Evolutionary conservation across 768 basidiomycete genomes (phyloP).

Genomic region (Tylopilus rubrobrunneus): DNA sequence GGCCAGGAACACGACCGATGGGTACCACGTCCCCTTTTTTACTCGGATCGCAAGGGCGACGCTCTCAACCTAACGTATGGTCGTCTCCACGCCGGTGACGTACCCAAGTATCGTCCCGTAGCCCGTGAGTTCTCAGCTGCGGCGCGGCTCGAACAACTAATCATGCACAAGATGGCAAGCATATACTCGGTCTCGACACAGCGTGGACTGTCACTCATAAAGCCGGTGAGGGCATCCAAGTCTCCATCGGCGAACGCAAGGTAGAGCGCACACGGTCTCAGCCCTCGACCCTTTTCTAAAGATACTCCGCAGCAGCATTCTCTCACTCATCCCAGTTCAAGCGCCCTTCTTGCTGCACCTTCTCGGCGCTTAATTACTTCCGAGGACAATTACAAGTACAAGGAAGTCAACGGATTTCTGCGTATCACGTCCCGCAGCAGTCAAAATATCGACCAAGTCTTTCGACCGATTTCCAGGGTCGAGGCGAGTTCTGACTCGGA

Average conservation of each 20-base stretch:
- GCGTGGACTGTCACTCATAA: slow-evolving; percentile 44
- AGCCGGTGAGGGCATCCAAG: slow-evolving; percentile 64
- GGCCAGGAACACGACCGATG: slow-evolving; percentile 20
- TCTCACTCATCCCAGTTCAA: slow-evolving; percentile 55
- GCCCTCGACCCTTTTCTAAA: slow-evolving; percentile 4
- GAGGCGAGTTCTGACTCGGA: slow-evolving; percentile 33
- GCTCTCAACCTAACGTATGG: slow-evolving; percentile 63
- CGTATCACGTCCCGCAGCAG: slow-evolving; percentile 46
- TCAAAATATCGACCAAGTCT: slow-evolving; percentile 36
- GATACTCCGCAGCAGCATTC: slow-evolving; percentile 37
- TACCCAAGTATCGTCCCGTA: slow-evolving; percentile 63
- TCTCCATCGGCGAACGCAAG: slow-evolving; percentile 45
- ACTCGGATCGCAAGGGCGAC: slow-evolving; percentile 67
- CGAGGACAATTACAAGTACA: slow-evolving; percentile 42
- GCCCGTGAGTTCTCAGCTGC: slow-evolving; percentile 42
- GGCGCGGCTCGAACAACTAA: slow-evolving; percentile 40
- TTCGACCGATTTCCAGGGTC: slow-evolving; percentile 46
- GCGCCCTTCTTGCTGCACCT: slow-evolving; percentile 49
- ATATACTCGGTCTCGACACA: slow-evolving; percentile 58
- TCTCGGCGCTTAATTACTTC: slow-evolving; percentile 44
- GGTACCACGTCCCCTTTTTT: slow-evolving; percentile 41
- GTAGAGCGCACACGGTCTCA: slow-evolving; percentile 24
- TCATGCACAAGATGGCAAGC: slow-evolving; percentile 43
- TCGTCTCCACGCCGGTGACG: slow-evolving; percentile 53
- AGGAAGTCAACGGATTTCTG: slow-evolving; percentile 67